Conservation (phyloP, 2,329 filamentous ascomycete genomes). For the Aspergillus jensenii region DNA sequence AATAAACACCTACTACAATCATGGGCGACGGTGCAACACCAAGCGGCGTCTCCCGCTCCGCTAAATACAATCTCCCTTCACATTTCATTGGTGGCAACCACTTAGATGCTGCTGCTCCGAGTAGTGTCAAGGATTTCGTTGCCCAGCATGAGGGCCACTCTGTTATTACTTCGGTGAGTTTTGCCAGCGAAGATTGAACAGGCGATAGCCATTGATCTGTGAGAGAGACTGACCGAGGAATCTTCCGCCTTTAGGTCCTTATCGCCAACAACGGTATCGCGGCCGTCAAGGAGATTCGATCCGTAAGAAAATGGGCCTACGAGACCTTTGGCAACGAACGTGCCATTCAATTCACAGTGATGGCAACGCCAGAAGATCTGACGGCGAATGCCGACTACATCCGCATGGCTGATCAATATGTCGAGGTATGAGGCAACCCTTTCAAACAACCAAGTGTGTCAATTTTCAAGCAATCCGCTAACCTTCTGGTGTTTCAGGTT, state of each 20-base stretch:
- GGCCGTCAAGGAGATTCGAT: conserved; percentile 98
- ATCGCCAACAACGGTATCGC: conserved; percentile 99
- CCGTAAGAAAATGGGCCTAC: conserved; percentile 99
- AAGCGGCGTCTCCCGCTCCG: conserved; percentile 65
- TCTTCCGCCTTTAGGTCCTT: conserved; percentile 65
- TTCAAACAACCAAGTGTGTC: background rate
- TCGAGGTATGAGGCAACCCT: conserved; percentile 61
- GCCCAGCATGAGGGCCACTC: conserved; percentile 87
- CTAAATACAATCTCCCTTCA: conserved; percentile 77
- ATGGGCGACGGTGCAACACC: conserved; percentile 44
- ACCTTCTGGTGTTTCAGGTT: conserved; percentile 53
- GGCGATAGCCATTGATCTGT: background rate
- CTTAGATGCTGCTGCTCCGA: conserved; percentile 74
- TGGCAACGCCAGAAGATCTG: conserved; percentile 98
- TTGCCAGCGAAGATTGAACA: background rate
- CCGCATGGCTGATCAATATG: conserved; percentile 98
- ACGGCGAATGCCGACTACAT: conserved; percentile 99
- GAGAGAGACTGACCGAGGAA: background rate
- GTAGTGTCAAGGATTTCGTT: conserved; percentile 96
- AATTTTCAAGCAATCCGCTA: background rate
- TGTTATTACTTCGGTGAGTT: conserved; percentile 91
- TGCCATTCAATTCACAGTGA: conserved; percentile 98
- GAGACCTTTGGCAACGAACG: conserved; percentile 98
- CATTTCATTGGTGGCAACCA: conserved; percentile 98
- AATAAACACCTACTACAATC: conserved; percentile 26